phyloP scores from a whole-genome alignment of 495 filamentous ascomycete species.

The Copromyces sp. region DNA sequence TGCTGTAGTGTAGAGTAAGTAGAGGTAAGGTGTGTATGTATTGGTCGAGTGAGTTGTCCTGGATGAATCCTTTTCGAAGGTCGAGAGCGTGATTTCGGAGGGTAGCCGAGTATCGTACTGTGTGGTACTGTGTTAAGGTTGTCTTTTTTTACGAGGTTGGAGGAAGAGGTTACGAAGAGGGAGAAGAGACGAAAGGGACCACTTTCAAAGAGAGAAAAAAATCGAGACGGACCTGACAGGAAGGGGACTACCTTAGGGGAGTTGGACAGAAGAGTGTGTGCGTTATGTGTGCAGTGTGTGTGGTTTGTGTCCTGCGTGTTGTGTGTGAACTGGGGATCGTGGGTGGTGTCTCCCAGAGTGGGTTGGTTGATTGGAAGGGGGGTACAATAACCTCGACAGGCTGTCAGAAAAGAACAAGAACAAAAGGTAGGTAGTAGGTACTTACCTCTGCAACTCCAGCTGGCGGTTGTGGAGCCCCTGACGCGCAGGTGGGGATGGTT shows the following conservation, averaged over 20 bases:
- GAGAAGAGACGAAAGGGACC: neutral
- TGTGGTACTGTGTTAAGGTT: neutral
- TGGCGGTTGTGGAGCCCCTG: constrained; percentile 2
- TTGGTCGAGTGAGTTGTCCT: neutral
- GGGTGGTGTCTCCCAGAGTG: neutral
- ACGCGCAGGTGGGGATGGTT: constrained; percentile 4
- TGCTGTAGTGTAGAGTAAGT: neutral
- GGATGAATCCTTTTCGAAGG: neutral
- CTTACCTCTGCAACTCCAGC: neutral
- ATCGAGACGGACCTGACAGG: neutral
- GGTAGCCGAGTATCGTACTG: neutral
- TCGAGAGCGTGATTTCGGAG: neutral
- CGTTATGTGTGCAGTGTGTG: neutral
- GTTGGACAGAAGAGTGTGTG: neutral
- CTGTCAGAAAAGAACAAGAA: neutral
- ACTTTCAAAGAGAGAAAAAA: neutral
- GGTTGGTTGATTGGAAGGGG: neutral
- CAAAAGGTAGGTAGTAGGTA: neutral
- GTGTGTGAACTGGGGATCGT: neutral
- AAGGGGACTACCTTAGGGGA: neutral
- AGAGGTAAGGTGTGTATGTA: neutral
- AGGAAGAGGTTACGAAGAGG: neutral
- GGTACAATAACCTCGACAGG: neutral
- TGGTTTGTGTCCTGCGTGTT: neutral
- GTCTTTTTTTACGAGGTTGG: neutral